Percentiles rank a stretch among this genome's conserved stretches.
Evolutionary conservation across 2,329 filamentous ascomycete genomes (phyloP).

Genomic region (Aspergillus melleus): DNA sequence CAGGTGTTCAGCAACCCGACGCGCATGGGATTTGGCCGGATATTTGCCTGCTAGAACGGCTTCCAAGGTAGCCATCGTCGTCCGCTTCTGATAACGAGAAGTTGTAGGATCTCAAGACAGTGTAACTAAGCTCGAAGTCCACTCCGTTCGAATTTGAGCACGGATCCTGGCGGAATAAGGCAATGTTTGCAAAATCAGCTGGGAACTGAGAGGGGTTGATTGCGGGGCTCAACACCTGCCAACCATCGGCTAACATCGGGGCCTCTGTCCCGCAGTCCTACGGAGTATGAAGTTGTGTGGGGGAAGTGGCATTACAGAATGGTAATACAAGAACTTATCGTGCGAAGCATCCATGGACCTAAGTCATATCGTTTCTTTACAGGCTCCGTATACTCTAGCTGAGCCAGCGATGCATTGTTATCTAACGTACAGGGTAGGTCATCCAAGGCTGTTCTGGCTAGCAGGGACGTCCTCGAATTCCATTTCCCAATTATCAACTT

Average conservation of each 20-base stretch:
- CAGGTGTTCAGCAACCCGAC: constrained; percentile 78
- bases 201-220: not conserved
- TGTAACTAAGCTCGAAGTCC: not conserved
- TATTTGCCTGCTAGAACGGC: constrained; percentile 59
- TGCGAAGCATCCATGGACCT: too few relatives aligned
- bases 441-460: constrained; percentile 23
- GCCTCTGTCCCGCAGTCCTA: not conserved
- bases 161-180: not conserved
- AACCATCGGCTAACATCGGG: constrained; percentile 1
- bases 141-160: not conserved
- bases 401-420: not conserved
- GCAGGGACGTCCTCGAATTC: constrained; percentile 44
- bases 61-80: constrained; percentile 34
- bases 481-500: constrained; percentile 45
- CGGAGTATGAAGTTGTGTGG: not conserved
- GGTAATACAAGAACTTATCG: not conserved
- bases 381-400: too few relatives aligned
- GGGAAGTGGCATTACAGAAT: too few relatives aligned
- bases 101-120: not conserved
- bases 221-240: not conserved
- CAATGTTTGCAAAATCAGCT: not conserved
- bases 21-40: constrained; percentile 84
- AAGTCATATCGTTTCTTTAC: not conserved
- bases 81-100: not conserved
- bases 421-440: not conserved